Conservation (phyloP, 2,329 filamentous ascomycete species). For the Cytospora leucostoma region DNA sequence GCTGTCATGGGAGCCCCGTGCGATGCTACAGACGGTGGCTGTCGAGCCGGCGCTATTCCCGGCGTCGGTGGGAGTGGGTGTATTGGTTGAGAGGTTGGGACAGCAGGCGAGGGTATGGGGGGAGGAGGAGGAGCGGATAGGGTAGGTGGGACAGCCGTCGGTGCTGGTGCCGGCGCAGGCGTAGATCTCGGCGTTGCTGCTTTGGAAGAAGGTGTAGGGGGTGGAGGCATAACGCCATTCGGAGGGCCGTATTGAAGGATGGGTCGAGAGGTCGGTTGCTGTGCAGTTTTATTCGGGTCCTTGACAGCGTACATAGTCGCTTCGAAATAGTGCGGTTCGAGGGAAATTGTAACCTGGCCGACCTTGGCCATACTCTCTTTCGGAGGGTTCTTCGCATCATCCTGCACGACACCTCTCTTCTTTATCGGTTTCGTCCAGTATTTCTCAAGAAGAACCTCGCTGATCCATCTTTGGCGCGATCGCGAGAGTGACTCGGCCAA, state of each 20-base stretch:
- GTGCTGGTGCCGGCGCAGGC: slow-evolving; percentile 26
- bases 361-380: slow-evolving; percentile 73
- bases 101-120: slow-evolving; percentile 1
- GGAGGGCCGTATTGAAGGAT: slow-evolving; percentile 68
- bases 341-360: slow-evolving; percentile 71
- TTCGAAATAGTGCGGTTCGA: slow-evolving; percentile 80
- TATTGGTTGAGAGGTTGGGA: neutral
- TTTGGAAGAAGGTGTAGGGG: slow-evolving; percentile 39
- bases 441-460: slow-evolving; percentile 71
- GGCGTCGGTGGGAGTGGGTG: slow-evolving; percentile 28
- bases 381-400: slow-evolving; percentile 66
- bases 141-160: slow-evolving; percentile 30
- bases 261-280: slow-evolving; percentile 50
- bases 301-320: slow-evolving; percentile 74
- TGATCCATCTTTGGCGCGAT: slow-evolving; percentile 73
- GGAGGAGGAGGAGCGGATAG: slow-evolving; percentile 29
- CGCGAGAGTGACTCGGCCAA: slow-evolving; percentile 71
- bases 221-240: slow-evolving; percentile 61
- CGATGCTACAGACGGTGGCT: slow-evolving; percentile 17
- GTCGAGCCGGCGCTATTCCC: slow-evolving; percentile 29
- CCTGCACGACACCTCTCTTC: slow-evolving; percentile 64
- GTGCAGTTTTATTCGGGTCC: slow-evolving; percentile 55
- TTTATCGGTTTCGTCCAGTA: slow-evolving; percentile 76
- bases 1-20: slow-evolving; percentile 15
- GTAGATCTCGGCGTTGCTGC: slow-evolving; percentile 34